These are phyloP conservation scores for Graphiopsis chlorocephala DNA, from an alignment of 2,329 filamentous ascomycete species.

Conservation along the genomic window DNA sequence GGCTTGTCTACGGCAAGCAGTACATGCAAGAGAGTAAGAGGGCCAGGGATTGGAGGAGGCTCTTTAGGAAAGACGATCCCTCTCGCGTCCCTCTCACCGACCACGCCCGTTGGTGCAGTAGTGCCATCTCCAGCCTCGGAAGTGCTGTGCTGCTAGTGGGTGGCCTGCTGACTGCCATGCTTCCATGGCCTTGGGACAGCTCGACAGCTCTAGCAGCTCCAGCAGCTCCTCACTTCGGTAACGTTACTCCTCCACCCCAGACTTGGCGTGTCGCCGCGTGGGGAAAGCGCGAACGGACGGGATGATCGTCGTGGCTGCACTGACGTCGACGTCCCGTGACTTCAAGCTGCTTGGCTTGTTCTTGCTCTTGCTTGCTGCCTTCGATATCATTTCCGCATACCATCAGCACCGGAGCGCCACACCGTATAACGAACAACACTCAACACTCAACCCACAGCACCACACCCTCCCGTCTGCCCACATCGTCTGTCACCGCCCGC, in stretches of 20 bases:
- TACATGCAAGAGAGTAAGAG: not conserved
- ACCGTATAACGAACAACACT: not conserved
- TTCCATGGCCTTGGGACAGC: not conserved
- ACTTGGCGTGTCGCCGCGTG: not conserved
- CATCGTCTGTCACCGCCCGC: not conserved
- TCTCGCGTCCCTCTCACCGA: not conserved
- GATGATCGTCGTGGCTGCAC: not conserved
- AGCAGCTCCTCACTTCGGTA: not conserved
- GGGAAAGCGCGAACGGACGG: not conserved
- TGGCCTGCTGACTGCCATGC: not conserved
- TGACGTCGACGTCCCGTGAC: slow-evolving; percentile 2
- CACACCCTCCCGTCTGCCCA: not conserved
- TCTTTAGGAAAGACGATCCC: not conserved
- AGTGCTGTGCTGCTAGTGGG: not conserved
- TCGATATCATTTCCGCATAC: not conserved
- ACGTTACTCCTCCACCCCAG: not conserved
- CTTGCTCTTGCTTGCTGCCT: not conserved
- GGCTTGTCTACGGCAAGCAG: not conserved
- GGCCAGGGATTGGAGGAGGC: not conserved
- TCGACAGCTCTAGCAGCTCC: not conserved
- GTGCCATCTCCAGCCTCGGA: not conserved
- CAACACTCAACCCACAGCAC: not conserved
- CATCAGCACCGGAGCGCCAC: not conserved
- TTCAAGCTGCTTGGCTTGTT: slow-evolving; percentile 6
- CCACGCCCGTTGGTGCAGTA: not conserved